phyloP scores from a whole-genome alignment of 495 filamentous ascomycete species.

The Aspergillus hancockii region DNA sequence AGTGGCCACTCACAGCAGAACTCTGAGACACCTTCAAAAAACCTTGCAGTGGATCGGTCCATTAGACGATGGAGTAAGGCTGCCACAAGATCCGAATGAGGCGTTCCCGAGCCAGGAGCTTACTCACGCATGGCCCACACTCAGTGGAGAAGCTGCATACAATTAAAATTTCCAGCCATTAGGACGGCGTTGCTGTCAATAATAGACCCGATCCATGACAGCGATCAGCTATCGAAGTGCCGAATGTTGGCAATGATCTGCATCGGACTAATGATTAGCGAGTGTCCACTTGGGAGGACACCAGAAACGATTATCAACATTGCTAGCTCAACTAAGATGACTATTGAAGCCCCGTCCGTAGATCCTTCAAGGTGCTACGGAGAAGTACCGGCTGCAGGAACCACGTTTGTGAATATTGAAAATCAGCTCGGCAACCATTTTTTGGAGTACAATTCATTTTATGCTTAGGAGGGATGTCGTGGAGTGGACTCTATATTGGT shows the following conservation, averaged over 20 bases:
- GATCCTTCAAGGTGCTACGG: not conserved
- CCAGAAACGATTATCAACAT: not conserved
- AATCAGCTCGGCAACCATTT: no score
- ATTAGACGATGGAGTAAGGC: not conserved
- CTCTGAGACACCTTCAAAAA: not conserved
- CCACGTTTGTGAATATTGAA: no score
- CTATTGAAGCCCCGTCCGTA: not conserved
- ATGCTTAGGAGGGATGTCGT: no score
- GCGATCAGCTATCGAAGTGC: not conserved
- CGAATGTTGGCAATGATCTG: constrained; percentile 2
- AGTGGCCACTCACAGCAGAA: not conserved
- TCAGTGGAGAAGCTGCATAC: not conserved
- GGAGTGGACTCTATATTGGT: no score
- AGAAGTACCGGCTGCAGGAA: not conserved
- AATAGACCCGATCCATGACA: not conserved
- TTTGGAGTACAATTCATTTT: no score
- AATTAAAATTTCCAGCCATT: not conserved
- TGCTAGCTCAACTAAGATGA: not conserved
- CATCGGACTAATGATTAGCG: not conserved
- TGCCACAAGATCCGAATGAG: not conserved
- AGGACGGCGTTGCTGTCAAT: not conserved
- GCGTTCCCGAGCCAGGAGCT: not conserved
- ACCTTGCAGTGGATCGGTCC: not conserved
- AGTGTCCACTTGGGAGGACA: not conserved
- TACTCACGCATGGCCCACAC: not conserved